A percentile compares a stretch with the other conserved stretches of the same genome.
Evolutionary conservation across 805 yeast genomes (phyloP).

Genomic region (Kluyveromyces siamensis): DNA sequence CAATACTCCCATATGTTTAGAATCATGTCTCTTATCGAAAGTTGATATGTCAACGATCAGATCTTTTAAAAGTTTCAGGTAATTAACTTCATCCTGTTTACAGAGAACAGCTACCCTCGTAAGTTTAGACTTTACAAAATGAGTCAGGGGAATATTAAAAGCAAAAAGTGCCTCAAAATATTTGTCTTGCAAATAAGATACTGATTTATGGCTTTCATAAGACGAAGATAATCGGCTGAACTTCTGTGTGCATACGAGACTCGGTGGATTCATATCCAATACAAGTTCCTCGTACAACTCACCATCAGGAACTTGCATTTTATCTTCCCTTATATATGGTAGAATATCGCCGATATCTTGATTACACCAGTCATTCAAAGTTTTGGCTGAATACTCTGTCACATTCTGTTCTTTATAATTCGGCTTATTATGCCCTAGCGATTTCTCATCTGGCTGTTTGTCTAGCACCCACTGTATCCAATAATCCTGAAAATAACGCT

Average conservation of each 20-base stretch:
- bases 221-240: neutral
- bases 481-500: slow-evolving; percentile 1
- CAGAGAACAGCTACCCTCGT: slow-evolving; percentile 39
- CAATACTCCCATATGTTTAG: slow-evolving; percentile 22
- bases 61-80: slow-evolving; percentile 21
- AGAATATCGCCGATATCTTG: slow-evolving; percentile 3
- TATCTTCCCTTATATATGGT: slow-evolving; percentile 5
- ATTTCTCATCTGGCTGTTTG: neutral
- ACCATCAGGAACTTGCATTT: neutral
- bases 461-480: slow-evolving; percentile 1
- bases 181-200: slow-evolving; percentile 20
- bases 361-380: slow-evolving; percentile 1
- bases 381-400: neutral
- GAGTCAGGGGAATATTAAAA: slow-evolving; percentile 29
- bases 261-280: slow-evolving; percentile 5
- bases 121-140: slow-evolving; percentile 41
- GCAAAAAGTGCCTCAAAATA: slow-evolving; percentile 31
- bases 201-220: slow-evolving; percentile 10
- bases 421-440: neutral
- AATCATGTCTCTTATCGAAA: slow-evolving; percentile 36
- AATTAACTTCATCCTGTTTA: slow-evolving; percentile 8
- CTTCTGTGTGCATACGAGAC: neutral
- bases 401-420: neutral
- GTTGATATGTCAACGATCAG: slow-evolving; percentile 29
- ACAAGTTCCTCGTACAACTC: neutral